phyloP scores from a whole-genome alignment of 1,139 yeast species.

The Magnusiomyces paraingens region DNA sequence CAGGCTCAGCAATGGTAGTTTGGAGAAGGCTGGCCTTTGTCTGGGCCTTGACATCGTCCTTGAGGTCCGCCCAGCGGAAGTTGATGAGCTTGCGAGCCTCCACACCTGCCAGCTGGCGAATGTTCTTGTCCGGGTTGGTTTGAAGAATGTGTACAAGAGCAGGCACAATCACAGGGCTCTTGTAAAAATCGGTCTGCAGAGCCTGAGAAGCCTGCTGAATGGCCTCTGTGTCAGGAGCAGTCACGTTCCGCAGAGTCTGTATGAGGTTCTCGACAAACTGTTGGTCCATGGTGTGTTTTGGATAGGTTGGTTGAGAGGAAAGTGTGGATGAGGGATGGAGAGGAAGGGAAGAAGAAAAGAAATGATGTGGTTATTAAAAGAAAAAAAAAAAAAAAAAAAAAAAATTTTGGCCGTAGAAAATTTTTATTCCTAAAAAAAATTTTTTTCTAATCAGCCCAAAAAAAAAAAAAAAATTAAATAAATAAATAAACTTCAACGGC shows the following conservation, averaged over 20 bases:
- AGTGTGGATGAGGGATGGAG: too few relatives aligned
- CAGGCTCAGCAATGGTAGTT: constrained; percentile 58
- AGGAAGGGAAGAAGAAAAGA: neutral
- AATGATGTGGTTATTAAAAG: neutral
- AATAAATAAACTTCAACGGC: too few relatives aligned
- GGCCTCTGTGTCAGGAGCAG: constrained; percentile 68
- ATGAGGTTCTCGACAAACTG: constrained; percentile 66
- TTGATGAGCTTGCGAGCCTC: constrained; percentile 83
- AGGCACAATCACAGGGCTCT: constrained; percentile 66
- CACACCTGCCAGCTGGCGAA: constrained; percentile 84
- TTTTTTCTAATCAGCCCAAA: constrained; percentile 1
- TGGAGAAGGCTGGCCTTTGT: constrained; percentile 65
- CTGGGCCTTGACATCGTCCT: constrained; percentile 44
- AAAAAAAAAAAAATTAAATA: too few relatives aligned
- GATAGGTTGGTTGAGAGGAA: neutral
- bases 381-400: constrained; percentile 12
- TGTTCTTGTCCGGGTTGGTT: constrained; percentile 51
- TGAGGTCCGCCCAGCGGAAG: constrained; percentile 56
- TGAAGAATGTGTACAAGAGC: constrained; percentile 78
- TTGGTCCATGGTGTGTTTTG: constrained; percentile 50
- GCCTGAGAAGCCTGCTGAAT: constrained; percentile 78
- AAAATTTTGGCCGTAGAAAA: neutral
- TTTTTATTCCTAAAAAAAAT: constrained; percentile 2
- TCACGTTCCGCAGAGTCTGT: constrained; percentile 67
- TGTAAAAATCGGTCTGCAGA: constrained; percentile 69